Percentiles rank a stretch among this genome's conserved stretches.
Conservation (phyloP, 352 stramenopile genomes). For the Blastocystis sp. region DNA sequence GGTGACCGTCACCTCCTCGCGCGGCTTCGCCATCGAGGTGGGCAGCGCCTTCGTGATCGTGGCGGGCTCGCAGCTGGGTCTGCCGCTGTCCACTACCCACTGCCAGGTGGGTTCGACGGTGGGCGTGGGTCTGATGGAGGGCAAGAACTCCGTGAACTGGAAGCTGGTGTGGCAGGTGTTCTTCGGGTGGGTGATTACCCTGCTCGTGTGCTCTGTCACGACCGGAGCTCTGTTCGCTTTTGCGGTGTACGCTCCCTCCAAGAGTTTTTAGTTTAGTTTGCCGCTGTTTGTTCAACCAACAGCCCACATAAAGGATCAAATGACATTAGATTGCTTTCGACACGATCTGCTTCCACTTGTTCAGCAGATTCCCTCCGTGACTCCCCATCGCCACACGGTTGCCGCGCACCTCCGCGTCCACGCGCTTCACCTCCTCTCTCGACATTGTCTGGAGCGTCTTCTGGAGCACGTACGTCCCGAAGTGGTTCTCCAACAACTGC, state of each 20-base stretch:
- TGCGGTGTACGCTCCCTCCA: conserved; percentile 24
- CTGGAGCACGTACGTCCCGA: conserved; percentile 51
- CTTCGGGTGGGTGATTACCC: conserved; percentile 71
- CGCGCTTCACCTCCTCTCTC: neutral
- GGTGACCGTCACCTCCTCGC: conserved; percentile 73
- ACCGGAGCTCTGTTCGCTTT: conserved; percentile 70
- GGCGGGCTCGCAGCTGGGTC: conserved; percentile 71
- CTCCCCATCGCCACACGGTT: neutral
- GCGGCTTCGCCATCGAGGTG: conserved; percentile 74
- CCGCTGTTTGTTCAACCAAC: conserved; percentile 20
- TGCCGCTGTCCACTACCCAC: conserved; percentile 74
- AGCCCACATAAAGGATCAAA: conserved; percentile 44
- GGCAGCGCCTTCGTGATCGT: conserved; percentile 73
- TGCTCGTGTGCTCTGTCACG: conserved; percentile 69
- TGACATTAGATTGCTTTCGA: conserved; percentile 50
- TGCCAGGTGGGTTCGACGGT: conserved; percentile 74
- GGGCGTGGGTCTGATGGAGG: conserved; percentile 71
- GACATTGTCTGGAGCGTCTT: conserved; percentile 51
- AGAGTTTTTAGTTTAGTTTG: neutral
- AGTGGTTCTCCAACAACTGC: conserved; percentile 58
- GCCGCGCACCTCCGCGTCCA: neutral
- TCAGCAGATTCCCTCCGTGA: conserved; percentile 20
- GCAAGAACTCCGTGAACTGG: conserved; percentile 70
- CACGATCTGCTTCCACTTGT: conserved; percentile 65
- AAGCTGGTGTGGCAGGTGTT: conserved; percentile 66